Percentiles rank a stretch among this genome's conserved stretches.
Conservation (phyloP, 2,329 filamentous ascomycete genomes). For the Bipolaris zeicola region DNA sequence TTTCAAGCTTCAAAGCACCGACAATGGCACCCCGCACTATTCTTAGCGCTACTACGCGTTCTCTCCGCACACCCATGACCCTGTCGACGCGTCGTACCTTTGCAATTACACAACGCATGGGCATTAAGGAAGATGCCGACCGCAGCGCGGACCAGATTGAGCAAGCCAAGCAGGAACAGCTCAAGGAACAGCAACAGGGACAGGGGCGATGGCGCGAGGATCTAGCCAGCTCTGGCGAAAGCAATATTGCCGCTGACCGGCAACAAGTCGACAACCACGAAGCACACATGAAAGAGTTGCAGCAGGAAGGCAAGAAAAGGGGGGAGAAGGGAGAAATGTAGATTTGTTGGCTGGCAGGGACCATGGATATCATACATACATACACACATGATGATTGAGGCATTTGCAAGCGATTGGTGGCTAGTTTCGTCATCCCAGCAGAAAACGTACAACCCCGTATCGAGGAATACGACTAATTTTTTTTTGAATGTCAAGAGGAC, state of each 20-base stretch:
- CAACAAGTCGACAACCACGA: constrained; percentile 52
- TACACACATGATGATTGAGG: not conserved
- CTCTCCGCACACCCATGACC: constrained; percentile 6
- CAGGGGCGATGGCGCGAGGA: constrained; percentile 53
- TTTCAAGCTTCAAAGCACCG: not conserved
- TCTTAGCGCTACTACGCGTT: constrained; percentile 18
- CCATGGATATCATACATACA: too few species aligned
- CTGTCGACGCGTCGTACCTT: constrained; percentile 33
- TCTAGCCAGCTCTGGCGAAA: constrained; percentile 50
- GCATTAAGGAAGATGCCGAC: constrained; percentile 50
- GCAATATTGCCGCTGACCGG: constrained; percentile 50
- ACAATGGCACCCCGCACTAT: constrained; percentile 26
- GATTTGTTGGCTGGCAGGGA: not conserved
- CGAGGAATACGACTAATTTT: too few species aligned
- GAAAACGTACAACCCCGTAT: not conserved
- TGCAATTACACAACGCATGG: constrained; percentile 35
- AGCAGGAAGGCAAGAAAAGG: constrained; percentile 52
- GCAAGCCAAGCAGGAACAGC: constrained; percentile 51
- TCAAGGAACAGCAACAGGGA: constrained; percentile 51
- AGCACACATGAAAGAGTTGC: constrained; percentile 52
- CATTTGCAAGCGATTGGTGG: not conserved
- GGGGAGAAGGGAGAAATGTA: constrained; percentile 46
- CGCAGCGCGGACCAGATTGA: constrained; percentile 51
- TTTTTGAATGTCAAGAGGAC: not conserved
- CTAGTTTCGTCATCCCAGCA: not conserved